Base-by-base conservation (phyloP, 148 eudicot species). In the Dysphania ambrosioides region DNA sequence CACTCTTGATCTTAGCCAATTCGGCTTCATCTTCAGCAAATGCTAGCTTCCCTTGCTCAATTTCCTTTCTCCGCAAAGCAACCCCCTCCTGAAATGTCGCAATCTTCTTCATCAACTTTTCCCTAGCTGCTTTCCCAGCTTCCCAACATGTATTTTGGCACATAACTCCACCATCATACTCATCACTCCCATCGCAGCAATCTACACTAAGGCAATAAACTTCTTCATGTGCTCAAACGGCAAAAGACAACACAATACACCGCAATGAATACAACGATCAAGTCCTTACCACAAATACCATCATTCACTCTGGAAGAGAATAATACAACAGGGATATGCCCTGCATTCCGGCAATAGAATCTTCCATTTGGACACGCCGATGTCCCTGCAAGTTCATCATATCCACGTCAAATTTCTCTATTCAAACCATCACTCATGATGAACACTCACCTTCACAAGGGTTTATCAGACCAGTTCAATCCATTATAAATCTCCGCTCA, bases 161-260 rank as follows among this genome's bases (percentile, higher is more conserved):
- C 82, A 78, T 84, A 66, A 88, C 84, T 64, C 73, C 85, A 72
- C 92, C 97, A 89, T 87, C 90, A 81, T 95, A 85, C 87, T 95
- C 98, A 79, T 95, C 98, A 82, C 96, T 92, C 67, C 98, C 98
- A 81, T 95, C 98, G 81, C 98, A 95, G 58, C 98, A 95, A 87
- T 92, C 97, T 92, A 87, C 79, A 80, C 75, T 57, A 79, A 68
- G 72, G 12, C 44, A 62, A 59, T 32, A 70, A 30, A 66, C 24
- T 57, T 68, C 58, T 78, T 65, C 32, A 70, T 40, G 47, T 42
- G 74, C 76, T 77, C 69, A 80, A 68, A 32, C 40, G 8, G 73
- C 66, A 68, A 10, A 27, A 70, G 41, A 66, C 58, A 42, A 77
- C 44, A 64, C 29, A 47, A 79, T 24, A 31, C 21, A 13, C 61